Evolutionary conservation across 306 rosid species (phyloP).

Genomic region (Cucurbita ficifolia): DNA sequence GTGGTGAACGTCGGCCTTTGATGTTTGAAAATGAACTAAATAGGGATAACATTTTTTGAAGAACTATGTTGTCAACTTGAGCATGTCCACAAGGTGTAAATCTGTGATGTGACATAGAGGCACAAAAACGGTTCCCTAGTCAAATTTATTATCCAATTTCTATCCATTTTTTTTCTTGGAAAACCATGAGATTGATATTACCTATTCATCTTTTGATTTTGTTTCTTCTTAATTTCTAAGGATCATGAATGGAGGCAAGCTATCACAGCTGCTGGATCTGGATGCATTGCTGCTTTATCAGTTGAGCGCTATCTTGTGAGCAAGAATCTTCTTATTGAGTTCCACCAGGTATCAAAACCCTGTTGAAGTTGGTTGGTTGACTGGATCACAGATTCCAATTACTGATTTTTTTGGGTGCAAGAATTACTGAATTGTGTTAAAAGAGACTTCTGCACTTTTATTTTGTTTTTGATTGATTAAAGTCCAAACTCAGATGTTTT

Average conservation of each 20-base stretch:
- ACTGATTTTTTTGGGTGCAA: background rate
- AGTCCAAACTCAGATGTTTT: background rate
- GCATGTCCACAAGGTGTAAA: background rate
- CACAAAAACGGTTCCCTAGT: background rate
- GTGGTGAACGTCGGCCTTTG: background rate
- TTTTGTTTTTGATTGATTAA: background rate
- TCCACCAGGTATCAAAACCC: constrained; percentile 70
- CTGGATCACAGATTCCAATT: background rate
- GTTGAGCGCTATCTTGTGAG: constrained; percentile 91
- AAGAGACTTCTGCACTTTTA: background rate
- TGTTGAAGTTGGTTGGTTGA: background rate
- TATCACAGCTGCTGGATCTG: constrained; percentile 93
- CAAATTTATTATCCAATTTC: too few relatives aligned
- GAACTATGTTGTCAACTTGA: background rate
- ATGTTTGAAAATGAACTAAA: background rate
- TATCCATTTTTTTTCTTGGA: too few relatives aligned
- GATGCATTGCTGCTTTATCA: constrained; percentile 87
- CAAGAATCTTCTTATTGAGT: constrained; percentile 63
- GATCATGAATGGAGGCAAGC: constrained; percentile 99
- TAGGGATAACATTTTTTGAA: background rate
- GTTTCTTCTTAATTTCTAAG: constrained; percentile 18
- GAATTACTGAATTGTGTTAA: background rate
- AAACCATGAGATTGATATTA: background rate
- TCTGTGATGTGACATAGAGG: background rate
- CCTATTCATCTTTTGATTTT: background rate